phyloP scores from a whole-genome alignment of 768 basidiomycete genomes.

The Leccinum pellstonianum region DNA sequence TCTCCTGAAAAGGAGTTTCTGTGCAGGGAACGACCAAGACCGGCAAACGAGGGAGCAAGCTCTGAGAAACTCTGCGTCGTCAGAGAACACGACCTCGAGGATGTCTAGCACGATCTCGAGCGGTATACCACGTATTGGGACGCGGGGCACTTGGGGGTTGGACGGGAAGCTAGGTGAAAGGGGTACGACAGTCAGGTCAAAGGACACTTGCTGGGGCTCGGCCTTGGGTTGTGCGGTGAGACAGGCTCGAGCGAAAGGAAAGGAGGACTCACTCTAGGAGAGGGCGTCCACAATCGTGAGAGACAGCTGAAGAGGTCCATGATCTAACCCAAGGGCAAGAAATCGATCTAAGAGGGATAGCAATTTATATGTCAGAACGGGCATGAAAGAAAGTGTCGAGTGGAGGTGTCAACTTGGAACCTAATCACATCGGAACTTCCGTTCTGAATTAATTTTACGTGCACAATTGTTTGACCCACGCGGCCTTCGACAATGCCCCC shows the following conservation, averaged over 20 bases:
- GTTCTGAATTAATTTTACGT: neutral
- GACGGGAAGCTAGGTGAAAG: constrained; percentile 22
- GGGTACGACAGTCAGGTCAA: constrained; percentile 36
- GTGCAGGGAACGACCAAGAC: constrained; percentile 62
- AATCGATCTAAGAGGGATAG: neutral
- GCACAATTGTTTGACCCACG: neutral
- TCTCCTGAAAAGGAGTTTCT: constrained; percentile 61
- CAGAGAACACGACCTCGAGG: constrained; percentile 54
- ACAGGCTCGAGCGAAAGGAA: neutral
- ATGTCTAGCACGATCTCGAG: constrained; percentile 63
- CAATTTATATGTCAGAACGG: neutral
- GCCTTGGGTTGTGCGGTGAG: constrained; percentile 24
- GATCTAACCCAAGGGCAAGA: constrained; percentile 13
- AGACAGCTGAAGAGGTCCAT: constrained; percentile 28
- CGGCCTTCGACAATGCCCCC: neutral
- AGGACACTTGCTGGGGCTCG: constrained; percentile 38
- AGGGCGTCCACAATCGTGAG: constrained; percentile 20
- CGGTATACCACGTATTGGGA: constrained; percentile 43
- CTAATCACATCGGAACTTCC: neutral
- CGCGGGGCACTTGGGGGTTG: constrained; percentile 17
- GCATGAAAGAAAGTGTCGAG: neutral
- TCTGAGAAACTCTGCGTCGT: constrained; percentile 43
- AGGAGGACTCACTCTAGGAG: constrained; percentile 25
- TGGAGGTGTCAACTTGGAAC: neutral
- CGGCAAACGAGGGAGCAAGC: constrained; percentile 63